Conservation (phyloP, 352 stramenopile species). For the Globisporangium spinosum region DNA sequence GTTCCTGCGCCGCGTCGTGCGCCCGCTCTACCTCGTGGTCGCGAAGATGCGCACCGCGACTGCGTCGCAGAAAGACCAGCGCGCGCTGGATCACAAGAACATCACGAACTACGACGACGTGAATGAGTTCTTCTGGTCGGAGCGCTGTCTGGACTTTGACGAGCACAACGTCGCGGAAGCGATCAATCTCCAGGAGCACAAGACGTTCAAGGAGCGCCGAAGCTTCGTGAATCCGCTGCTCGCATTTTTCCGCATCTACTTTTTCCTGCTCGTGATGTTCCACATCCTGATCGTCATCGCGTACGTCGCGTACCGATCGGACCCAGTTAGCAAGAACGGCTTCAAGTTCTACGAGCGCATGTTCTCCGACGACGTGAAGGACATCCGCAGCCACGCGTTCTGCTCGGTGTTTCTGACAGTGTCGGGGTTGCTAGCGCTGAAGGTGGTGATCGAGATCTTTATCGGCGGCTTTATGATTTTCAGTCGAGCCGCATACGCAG, state of each 20-base stretch:
- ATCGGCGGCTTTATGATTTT: conserved; percentile 79
- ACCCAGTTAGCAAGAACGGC: conserved; percentile 42
- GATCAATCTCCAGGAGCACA: conserved; percentile 58
- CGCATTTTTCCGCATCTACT: conserved; percentile 87
- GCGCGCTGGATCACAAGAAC: conserved; percentile 72
- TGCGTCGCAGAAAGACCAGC: conserved; percentile 20
- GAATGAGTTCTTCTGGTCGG: conserved; percentile 89
- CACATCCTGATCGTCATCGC: conserved; percentile 72
- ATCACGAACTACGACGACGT: conserved; percentile 90
- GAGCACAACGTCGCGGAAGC: conserved; percentile 76
- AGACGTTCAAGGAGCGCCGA: conserved; percentile 85
- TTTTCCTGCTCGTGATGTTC: conserved; percentile 82
- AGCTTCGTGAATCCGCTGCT: conserved; percentile 78
- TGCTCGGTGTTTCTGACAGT: conserved; percentile 71
- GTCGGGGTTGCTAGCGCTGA: conserved; percentile 53
- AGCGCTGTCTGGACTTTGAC: conserved; percentile 76
- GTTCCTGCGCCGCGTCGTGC: conserved; percentile 70
- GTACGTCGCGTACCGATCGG: conserved; percentile 77
- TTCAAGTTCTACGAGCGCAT: conserved; percentile 78
- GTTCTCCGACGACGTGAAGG: conserved; percentile 51
- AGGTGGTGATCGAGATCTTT: conserved; percentile 83
- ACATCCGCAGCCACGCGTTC: conserved; percentile 75
- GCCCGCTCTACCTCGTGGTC: conserved; percentile 74
- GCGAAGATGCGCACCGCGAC: conserved; percentile 59
- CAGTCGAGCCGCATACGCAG: conserved; percentile 44